phyloP scores from a whole-genome alignment of 148 eudicot species.

The Oxyria digyna region DNA sequence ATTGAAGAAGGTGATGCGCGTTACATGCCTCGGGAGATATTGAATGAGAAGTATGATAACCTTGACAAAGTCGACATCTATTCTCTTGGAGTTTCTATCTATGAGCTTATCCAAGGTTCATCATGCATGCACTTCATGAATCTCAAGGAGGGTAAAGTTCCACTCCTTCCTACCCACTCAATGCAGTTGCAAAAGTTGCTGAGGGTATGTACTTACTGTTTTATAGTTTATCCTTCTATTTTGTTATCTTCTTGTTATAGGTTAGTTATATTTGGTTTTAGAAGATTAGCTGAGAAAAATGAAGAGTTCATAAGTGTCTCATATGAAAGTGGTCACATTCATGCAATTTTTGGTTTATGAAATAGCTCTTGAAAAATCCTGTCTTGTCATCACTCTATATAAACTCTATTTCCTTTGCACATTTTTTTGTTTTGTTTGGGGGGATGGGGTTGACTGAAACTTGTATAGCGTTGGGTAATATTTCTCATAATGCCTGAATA shows the following conservation, averaged over 20 bases:
- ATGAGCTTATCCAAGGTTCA: slow-evolving; percentile 67
- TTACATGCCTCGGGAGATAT: slow-evolving; percentile 88
- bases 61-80: slow-evolving; percentile 92
- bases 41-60: slow-evolving; percentile 76
- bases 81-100: slow-evolving; percentile 71
- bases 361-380: background rate
- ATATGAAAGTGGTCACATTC: background rate
- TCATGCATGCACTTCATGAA: slow-evolving; percentile 36
- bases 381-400: background rate
- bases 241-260: background rate
- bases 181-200: slow-evolving; percentile 62
- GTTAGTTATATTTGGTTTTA: background rate
- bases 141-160: slow-evolving; percentile 61
- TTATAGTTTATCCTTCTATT: background rate
- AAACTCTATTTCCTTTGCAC: background rate
- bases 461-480: background rate
- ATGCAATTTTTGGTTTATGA: background rate
- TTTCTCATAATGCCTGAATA: background rate
- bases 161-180: slow-evolving; percentile 74
- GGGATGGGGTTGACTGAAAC: background rate
- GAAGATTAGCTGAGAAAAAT: background rate
- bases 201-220: slow-evolving; percentile 37
- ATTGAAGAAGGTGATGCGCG: slow-evolving; percentile 97
- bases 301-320: background rate
- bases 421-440: background rate